A percentile compares a stretch with the other conserved stretches of the same genome.
Conservation (phyloP, 2,329 filamentous ascomycete species). For the Capronia coronata region DNA sequence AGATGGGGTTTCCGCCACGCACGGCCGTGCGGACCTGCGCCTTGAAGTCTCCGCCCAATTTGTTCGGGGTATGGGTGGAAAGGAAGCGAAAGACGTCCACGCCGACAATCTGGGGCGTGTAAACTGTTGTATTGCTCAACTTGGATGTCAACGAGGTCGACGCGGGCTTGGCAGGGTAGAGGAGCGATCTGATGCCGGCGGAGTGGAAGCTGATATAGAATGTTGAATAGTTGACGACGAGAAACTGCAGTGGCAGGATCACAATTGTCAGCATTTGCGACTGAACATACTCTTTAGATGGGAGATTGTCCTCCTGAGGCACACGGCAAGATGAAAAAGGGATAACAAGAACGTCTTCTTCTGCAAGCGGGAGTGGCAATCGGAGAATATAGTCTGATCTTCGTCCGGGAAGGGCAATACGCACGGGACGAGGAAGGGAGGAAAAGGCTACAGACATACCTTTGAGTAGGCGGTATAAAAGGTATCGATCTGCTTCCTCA, state of each 20-base stretch:
- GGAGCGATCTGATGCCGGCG: conserved; percentile 42
- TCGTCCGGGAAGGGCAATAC: too few relatives aligned
- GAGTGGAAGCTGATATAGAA: conserved; percentile 46
- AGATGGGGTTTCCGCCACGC: conserved; percentile 31
- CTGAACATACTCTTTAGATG: too few relatives aligned
- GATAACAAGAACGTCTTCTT: too few relatives aligned
- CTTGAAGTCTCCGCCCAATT: conserved; percentile 42
- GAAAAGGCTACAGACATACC: conserved; percentile 27
- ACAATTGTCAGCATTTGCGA: background rate
- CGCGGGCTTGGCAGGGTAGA: conserved; percentile 30
- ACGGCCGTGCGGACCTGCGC: conserved; percentile 38
- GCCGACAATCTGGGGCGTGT: conserved; percentile 34
- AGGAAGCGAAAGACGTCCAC: conserved; percentile 54
- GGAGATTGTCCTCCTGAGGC: too few relatives aligned
- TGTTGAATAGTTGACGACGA: conserved; percentile 35
- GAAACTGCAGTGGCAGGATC: conserved; percentile 30
- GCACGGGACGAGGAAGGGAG: too few relatives aligned
- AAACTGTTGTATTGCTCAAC: conserved; percentile 30
- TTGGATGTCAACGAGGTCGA: background rate
- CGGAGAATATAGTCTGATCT: too few relatives aligned
- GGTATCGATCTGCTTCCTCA: conserved; percentile 36
- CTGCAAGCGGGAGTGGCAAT: too few relatives aligned
- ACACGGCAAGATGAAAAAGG: too few relatives aligned
- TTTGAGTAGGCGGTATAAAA: conserved; percentile 44
- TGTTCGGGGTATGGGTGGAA: conserved; percentile 40